These are phyloP conservation scores for Eucalyptus guilfoylei DNA, from an alignment of 345 rosid genomes.

Conservation along the genomic window DNA sequence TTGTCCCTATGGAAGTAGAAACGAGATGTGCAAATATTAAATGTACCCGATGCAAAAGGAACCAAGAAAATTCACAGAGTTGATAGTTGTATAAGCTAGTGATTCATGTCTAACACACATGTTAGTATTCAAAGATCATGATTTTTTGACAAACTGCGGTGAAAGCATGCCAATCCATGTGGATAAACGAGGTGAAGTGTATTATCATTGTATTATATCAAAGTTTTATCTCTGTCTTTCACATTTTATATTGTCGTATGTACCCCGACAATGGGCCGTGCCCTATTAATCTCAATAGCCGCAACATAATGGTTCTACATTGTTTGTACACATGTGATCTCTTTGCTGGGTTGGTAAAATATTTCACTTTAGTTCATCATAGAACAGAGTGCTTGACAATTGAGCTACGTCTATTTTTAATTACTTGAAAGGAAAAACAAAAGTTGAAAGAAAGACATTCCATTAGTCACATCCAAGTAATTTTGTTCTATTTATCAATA, in stretches of 20 bases:
- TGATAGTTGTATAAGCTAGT: background rate
- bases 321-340: background rate
- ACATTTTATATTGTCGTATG: background rate
- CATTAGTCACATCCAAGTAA: background rate
- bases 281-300: background rate
- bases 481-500: background rate
- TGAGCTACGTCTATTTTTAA: background rate
- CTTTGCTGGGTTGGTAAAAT: background rate
- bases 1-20: background rate
- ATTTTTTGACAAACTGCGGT: accelerated
- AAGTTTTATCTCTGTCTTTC: background rate
- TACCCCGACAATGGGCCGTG: background rate
- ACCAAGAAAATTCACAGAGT: background rate
- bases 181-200: background rate
- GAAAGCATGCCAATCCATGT: background rate
- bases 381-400: background rate
- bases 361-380: background rate
- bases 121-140: background rate
- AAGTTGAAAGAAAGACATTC: background rate
- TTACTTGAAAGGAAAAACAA: background rate
- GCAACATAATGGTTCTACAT: background rate
- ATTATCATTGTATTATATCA: background rate
- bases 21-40: too few species aligned
- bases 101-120: background rate
- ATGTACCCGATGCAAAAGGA: background rate